Evolutionary conservation across 1,284 basidiomycete genomes (phyloP).

Genomic region (Trametes versicolor): DNA sequence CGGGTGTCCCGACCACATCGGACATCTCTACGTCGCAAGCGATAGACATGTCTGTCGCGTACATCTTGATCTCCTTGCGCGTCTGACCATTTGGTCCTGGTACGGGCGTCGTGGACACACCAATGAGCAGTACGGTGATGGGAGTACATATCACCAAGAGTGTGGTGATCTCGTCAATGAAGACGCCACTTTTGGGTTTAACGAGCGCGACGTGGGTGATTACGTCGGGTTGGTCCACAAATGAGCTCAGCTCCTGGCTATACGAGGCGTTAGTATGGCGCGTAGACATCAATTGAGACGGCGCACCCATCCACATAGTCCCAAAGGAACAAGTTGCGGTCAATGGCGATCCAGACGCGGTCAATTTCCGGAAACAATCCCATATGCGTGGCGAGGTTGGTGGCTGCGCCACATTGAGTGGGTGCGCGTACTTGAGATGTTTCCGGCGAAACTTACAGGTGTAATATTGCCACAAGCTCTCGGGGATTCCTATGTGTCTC

Average conservation of each 20-base stretch:
- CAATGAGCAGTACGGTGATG: conserved; percentile 86
- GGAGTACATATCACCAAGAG: conserved; percentile 93
- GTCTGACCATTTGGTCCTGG: conserved; percentile 55
- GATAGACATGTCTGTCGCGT: conserved; percentile 89
- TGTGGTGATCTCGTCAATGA: conserved; percentile 92
- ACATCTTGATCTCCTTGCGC: conserved; percentile 85
- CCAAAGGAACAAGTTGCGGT: conserved; percentile 96
- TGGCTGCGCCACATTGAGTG: conserved; percentile 50
- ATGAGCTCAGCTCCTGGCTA: conserved; percentile 88
- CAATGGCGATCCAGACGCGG: conserved; percentile 95
- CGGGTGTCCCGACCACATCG: conserved; percentile 80
- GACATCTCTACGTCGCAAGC: conserved; percentile 87
- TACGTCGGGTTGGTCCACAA: conserved; percentile 90
- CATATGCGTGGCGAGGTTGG: conserved; percentile 75
- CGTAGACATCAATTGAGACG: not conserved
- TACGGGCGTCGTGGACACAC: conserved; percentile 71
- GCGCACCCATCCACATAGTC: conserved; percentile 92
- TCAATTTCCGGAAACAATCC: conserved; percentile 95
- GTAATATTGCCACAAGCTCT: conserved; percentile 83
- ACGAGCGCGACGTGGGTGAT: conserved; percentile 90
- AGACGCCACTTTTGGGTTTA: conserved; percentile 83
- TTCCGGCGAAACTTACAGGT: conserved; percentile 62
- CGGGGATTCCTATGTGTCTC: conserved; percentile 83
- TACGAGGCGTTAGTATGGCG: not conserved
- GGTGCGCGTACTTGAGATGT: conserved; percentile 24